Percentiles rank a stretch among this genome's conserved stretches.
Evolutionary conservation across 2,329 filamentous ascomycete genomes (phyloP).

Genomic region (Trichoderma sp.): DNA sequence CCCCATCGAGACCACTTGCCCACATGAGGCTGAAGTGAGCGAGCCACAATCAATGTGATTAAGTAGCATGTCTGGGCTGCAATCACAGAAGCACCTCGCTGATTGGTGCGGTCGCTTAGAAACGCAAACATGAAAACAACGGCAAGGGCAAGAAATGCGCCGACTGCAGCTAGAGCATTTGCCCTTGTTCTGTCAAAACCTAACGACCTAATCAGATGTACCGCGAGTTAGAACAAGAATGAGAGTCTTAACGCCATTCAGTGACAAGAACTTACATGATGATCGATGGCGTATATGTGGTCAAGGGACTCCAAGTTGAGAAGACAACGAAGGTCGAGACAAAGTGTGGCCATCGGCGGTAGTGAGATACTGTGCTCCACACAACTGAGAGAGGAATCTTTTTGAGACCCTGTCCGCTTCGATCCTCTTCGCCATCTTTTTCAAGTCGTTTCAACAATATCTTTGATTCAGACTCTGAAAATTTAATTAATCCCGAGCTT

Average conservation of each 20-base stretch:
- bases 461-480: background rate
- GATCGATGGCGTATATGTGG: slow-evolving; percentile 52
- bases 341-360: slow-evolving; percentile 51
- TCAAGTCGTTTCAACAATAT: background rate
- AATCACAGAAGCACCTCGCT: slow-evolving; percentile 46
- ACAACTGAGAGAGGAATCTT: slow-evolving; percentile 42
- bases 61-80: slow-evolving; percentile 48
- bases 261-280: slow-evolving; percentile 35
- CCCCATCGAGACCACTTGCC: slow-evolving; percentile 52
- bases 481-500: background rate
- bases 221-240: background rate
- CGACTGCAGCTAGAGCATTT: slow-evolving; percentile 49
- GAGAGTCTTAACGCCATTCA: background rate
- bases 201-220: slow-evolving; percentile 34
- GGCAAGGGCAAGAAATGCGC: slow-evolving; percentile 46
- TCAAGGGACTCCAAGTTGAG: slow-evolving; percentile 54
- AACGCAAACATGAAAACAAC: slow-evolving; percentile 52
- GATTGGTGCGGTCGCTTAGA: slow-evolving; percentile 48
- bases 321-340: slow-evolving; percentile 53
- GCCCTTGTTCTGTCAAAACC: slow-evolving; percentile 48
- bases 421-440: background rate
- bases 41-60: slow-evolving; percentile 43
- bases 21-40: slow-evolving; percentile 44
- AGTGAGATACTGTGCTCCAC: slow-evolving; percentile 46
- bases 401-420: slow-evolving; percentile 27